Base-by-base conservation (phyloP, 345 rosid species). In the Streptanthus diversifolius region DNA sequence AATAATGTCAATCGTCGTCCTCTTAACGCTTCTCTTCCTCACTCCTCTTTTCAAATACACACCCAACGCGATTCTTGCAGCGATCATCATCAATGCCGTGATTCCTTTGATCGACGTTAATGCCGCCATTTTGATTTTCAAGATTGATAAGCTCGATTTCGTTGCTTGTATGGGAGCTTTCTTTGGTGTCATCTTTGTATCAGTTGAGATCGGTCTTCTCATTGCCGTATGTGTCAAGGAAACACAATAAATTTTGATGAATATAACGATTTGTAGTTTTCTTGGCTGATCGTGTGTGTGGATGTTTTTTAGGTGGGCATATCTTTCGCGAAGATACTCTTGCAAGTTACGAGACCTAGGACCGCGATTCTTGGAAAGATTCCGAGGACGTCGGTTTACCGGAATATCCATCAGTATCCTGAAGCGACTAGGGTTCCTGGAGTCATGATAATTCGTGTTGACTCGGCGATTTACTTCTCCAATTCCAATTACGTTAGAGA, bases 341-440 rank as follows among this genome's bases (percentile, higher is more conserved):
- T 92, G 68, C 96, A 92, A 87, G 91, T 92, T 25, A 92, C 98
- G 0, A 80, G 98, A 78, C 95, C 91, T 6, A 70, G 90, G 29
- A 92, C 95, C 0, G 91, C 91, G 8, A 73, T 90, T 75, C 90
- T 92, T 2, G 98, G 96, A 13, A 90, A 87, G 78, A 40, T 91
- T 19, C 93, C 91, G 0, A 71, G 90, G 75, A 87, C 96, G 4
- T 72, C 72, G 15, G 89, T 87, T 44, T 89, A 86, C 68, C 77
- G 97, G 51, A 91, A 89, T 80, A 76, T 85, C 15, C 75, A 62
- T 43, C 96, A 89, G 61, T 91, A 89, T 69, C 96, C 91, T 5
- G 92, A 84, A 49, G 96, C 97, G 22, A 66, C 86, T 1, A 86
- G 83, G 79, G 77, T 87, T 61, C 79, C 90, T 0, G 97, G 93